Percentiles rank a stretch among this genome's conserved stretches.
Conservation (phyloP, 768 basidiomycete species). For the Mycena kentingensis region DNA sequence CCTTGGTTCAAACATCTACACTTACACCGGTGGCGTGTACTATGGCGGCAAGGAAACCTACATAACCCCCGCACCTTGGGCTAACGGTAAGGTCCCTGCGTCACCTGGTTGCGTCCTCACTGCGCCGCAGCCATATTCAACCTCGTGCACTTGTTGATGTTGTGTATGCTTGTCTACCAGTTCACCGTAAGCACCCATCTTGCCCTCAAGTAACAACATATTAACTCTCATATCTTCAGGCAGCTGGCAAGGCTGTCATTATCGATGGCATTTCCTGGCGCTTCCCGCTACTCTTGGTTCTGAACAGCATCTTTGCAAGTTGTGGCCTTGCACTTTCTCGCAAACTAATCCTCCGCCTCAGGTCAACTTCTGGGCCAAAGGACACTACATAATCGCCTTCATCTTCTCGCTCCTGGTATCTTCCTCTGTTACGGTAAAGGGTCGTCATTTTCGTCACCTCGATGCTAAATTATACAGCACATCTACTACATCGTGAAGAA, state of each 20-base stretch:
- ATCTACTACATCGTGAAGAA: slow-evolving; percentile 96
- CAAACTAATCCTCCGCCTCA: slow-evolving; percentile 70
- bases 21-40: slow-evolving; percentile 73
- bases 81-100: too few species aligned
- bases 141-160: too few species aligned
- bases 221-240: slow-evolving; percentile 89
- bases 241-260: slow-evolving; percentile 71
- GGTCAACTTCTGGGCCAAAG: slow-evolving; percentile 81
- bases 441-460: slow-evolving; percentile 27
- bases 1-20: slow-evolving; percentile 90
- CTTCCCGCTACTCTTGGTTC: slow-evolving; percentile 82
- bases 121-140: too few species aligned
- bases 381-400: slow-evolving; percentile 80
- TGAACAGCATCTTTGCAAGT: slow-evolving; percentile 76
- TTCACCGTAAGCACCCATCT: too few species aligned
- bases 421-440: slow-evolving; percentile 56
- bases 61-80: slow-evolving; percentile 92
- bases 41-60: slow-evolving; percentile 82
- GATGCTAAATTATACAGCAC: slow-evolving; percentile 55
- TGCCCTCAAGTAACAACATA: too few species aligned
- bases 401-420: slow-evolving; percentile 87
- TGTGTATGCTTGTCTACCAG: too few species aligned
- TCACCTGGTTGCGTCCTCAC: too few species aligned
- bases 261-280: slow-evolving; percentile 91
- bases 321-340: background rate